phyloP scores from a whole-genome alignment of 352 stramenopile species.

The Phytophthora kernoviae region DNA sequence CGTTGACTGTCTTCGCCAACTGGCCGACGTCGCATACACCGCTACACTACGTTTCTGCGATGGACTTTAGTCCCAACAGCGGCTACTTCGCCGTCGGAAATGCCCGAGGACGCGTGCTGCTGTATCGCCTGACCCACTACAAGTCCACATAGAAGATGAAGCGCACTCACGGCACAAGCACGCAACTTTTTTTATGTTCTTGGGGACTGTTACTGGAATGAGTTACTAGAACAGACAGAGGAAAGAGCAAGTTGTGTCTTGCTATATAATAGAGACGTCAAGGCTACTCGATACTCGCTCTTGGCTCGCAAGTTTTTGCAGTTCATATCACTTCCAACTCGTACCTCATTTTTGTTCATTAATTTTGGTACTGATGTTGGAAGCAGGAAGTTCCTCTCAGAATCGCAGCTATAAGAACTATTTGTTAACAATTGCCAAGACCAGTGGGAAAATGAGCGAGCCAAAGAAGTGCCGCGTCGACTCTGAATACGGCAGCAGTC shows the following conservation, averaged over 20 bases:
- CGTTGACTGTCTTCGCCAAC: conserved; percentile 96
- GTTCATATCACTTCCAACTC: no score
- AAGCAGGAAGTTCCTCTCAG: no score
- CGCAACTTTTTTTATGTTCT: conserved; percentile 14
- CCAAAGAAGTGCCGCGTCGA: no score
- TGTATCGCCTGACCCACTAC: conserved; percentile 97
- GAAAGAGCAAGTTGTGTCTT: conserved; percentile 12
- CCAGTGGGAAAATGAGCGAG: no score
- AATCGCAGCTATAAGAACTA: no score
- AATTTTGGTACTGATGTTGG: no score
- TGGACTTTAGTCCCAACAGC: conserved; percentile 96
- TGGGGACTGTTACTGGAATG: conserved; percentile 9
- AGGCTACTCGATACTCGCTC: not conserved
- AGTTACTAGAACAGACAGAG: conserved; percentile 21
- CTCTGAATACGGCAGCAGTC: no score
- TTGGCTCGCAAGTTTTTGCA: no score
- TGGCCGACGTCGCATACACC: conserved; percentile 97
- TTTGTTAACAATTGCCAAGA: no score
- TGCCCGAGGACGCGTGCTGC: conserved; percentile 95
- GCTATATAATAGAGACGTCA: conserved; percentile 46
- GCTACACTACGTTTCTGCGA: conserved; percentile 95
- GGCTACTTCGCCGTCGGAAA: conserved; percentile 96
- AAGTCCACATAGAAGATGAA: conserved; percentile 71
- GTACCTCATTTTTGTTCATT: no score
- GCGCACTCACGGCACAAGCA: conserved; percentile 22